Percentiles rank a stretch among this genome's conserved stretches.
These are phyloP conservation scores for Chloris gayana DNA, from an alignment of 176 grass and related monocot species.

Conservation along the genomic window DNA sequence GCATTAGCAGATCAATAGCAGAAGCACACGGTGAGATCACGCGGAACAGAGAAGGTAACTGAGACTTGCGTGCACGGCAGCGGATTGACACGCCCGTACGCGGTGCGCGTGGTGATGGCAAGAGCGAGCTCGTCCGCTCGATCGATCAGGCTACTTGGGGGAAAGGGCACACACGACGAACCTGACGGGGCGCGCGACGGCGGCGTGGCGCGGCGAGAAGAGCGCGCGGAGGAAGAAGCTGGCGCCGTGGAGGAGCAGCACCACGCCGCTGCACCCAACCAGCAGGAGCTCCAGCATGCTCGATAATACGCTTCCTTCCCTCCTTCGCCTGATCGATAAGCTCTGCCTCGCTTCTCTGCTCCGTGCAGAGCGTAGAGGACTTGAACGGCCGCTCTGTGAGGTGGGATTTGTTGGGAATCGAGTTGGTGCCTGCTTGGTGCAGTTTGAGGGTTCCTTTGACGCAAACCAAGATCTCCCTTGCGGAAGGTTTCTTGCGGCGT, in stretches of 20 bases:
- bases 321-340: too few relatives aligned
- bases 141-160: too few relatives aligned
- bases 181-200: conserved; percentile 53
- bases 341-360: not conserved
- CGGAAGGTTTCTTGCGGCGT: not conserved
- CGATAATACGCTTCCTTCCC: not conserved
- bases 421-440: not conserved
- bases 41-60: too few relatives aligned
- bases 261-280: conserved; percentile 50
- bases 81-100: not conserved
- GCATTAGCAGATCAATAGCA: not conserved
- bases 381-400: too few relatives aligned
- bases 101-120: not conserved
- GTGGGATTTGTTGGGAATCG: too few relatives aligned
- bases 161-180: not conserved
- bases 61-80: not conserved
- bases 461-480: not conserved
- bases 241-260: conserved; percentile 61
- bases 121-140: too few relatives aligned
- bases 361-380: too few relatives aligned
- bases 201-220: conserved; percentile 29
- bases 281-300: conserved; percentile 52
- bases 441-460: conserved; percentile 12
- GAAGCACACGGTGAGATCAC: not conserved
- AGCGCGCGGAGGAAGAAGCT: conserved; percentile 56